A percentile compares a stretch with the other conserved stretches of the same genome.
Evolutionary conservation across 495 filamentous ascomycete species (phyloP).

Genomic region (Penicillium arizonense): DNA sequence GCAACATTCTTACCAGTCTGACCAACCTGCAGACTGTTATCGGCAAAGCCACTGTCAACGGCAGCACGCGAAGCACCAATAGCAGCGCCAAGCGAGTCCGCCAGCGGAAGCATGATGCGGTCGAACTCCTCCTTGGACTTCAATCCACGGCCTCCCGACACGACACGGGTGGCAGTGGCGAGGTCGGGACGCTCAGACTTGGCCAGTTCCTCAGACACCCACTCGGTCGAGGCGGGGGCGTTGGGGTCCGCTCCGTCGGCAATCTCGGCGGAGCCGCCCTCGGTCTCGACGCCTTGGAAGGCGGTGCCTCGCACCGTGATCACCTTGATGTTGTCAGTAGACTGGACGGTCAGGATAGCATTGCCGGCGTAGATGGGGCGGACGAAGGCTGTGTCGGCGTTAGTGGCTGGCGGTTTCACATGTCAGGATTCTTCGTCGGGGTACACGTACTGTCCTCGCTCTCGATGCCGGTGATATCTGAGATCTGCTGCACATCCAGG

Average conservation of each 20-base stretch:
- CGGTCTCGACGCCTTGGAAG: conserved; percentile 58
- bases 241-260: conserved; percentile 56
- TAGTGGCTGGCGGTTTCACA: conserved; percentile 18
- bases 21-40: conserved; percentile 97
- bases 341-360: conserved; percentile 95
- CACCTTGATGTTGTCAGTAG: conserved; percentile 78
- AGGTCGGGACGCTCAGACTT: conserved; percentile 96
- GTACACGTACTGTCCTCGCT: conserved; percentile 71
- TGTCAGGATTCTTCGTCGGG: conserved; percentile 10
- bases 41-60: conserved; percentile 97
- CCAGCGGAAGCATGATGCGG: conserved; percentile 82
- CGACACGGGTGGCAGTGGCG: conserved; percentile 80
- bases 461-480: conserved; percentile 84
- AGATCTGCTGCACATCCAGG: conserved; percentile 88
- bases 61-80: conserved; percentile 93
- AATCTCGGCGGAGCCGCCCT: conserved; percentile 50
- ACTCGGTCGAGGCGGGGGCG: conserved; percentile 67
- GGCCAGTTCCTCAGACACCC: conserved; percentile 90
- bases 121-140: conserved; percentile 99
- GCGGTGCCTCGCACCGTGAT: conserved; percentile 92
- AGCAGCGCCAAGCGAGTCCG: conserved; percentile 87
- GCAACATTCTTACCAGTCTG: conserved; percentile 99
- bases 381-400: conserved; percentile 64
- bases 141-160: conserved; percentile 90
- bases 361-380: conserved; percentile 98